These are phyloP conservation scores for Neurospora sp. DNA, from an alignment of 495 filamentous ascomycete genomes.

Conservation along the genomic window DNA sequence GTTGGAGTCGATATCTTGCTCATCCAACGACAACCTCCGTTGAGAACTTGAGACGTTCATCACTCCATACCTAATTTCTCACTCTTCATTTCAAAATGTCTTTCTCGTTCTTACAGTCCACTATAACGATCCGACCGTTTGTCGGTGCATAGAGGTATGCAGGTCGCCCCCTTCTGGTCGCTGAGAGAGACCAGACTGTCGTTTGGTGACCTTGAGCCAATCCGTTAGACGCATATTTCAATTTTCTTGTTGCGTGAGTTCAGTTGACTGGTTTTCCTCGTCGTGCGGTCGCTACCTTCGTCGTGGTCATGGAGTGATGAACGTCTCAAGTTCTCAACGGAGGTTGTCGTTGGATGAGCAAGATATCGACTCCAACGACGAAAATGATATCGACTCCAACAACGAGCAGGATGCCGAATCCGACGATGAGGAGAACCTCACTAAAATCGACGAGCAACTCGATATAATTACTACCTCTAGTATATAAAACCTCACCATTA, in stretches of 20 bases:
- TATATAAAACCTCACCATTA: too few species aligned
- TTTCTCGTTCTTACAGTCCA: background rate
- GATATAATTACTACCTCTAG: too few species aligned
- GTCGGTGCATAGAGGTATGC: background rate
- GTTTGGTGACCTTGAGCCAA: background rate
- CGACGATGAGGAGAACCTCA: too few species aligned
- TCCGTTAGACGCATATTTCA: background rate
- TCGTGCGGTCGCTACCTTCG: background rate
- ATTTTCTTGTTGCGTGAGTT: background rate
- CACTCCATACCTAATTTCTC: too few species aligned
- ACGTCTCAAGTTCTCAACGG: background rate
- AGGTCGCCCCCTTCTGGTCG: background rate
- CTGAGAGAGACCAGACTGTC: background rate
- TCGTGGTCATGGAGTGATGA: background rate
- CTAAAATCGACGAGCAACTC: too few species aligned
- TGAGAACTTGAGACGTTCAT: too few species aligned
- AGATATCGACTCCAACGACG: too few species aligned
- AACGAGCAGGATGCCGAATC: too few species aligned
- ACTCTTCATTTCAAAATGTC: background rate
- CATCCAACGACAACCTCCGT: too few species aligned
- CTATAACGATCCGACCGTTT: background rate
- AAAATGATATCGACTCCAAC: too few species aligned
- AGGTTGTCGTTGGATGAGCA: background rate
- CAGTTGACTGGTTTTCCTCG: background rate
- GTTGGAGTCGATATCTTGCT: too few species aligned